Base-by-base conservation (phyloP, 164 flowering plant species). In the Taxillus chinensis region DNA sequence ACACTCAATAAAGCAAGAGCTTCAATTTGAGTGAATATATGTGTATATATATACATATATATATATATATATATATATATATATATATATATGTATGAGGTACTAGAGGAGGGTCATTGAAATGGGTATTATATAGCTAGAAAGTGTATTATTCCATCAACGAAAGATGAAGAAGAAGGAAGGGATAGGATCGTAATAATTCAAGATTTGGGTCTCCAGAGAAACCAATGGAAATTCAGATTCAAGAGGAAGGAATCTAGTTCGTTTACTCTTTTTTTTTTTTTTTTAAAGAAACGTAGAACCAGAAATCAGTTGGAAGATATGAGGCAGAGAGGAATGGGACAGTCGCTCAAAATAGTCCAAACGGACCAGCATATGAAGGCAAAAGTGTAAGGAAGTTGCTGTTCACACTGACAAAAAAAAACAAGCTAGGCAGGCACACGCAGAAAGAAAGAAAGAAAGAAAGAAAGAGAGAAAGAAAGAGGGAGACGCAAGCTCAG, bases 321-420 rank as follows among this genome's bases (percentile, higher is more conserved):
- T 11, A 48, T 6, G 8, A 7, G 61, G 9, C 39, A 41, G 41
- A 55, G 5, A n/a, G 16, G 41, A 15, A 41, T 27, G 14, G 57
- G 41, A 51, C 16, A 39, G 4, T 6, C 12, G 40, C 4, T 8
- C 38, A 37, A 41, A 41, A 15, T 38, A 41, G 38, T 55, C 27
- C 46, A 41, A 15, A 8, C 48, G 57, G 5, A 59, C 27, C 27
- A 56, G 57, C 46, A 13, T 40, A 40, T 3, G 50, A 60, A 48
- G 42, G 41, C 27, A 0, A 49, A 57, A 45, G 58, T 45, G 60
- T 15, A 16, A 12, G 49, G 49, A 49, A 27, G n/a, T 45, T 56
- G 61, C 27, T 59, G 64, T 56, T 65, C 62, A 62, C 5, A 58
- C 55, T 57, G 66, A 45, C 60, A 61, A 60, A 62, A 27, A 27